These are phyloP conservation scores for Hyaloscypha hepaticicola DNA, from an alignment of 495 filamentous ascomycete species.

Conservation along the genomic window DNA sequence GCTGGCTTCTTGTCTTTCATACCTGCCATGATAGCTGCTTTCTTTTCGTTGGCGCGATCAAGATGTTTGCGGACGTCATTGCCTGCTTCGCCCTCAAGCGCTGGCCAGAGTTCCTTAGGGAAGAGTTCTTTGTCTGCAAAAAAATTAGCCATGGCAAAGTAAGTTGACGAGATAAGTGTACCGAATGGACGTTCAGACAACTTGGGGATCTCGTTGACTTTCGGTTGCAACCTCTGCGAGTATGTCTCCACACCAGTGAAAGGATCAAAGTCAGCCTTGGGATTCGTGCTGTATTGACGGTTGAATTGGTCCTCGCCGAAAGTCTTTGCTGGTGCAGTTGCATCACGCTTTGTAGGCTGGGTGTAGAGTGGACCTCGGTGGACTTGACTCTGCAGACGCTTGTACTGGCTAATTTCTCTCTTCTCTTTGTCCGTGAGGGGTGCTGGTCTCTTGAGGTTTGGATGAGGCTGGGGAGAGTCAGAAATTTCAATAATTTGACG, in stretches of 20 bases:
- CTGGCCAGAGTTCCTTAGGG: conserved; percentile 50
- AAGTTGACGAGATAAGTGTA: neutral
- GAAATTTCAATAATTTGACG: neutral
- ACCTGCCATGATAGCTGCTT: conserved; percentile 34
- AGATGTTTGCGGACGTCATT: conserved; percentile 19
- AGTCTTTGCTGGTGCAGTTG: conserved; percentile 29
- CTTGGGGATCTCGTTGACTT: conserved; percentile 47
- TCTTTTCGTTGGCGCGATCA: conserved; percentile 32
- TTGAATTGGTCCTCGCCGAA: conserved; percentile 53
- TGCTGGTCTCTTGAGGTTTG: conserved; percentile 42
- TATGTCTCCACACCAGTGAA: conserved; percentile 52
- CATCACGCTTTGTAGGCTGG: conserved; percentile 32
- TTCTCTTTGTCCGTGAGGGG: conserved; percentile 41
- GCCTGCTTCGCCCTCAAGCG: conserved; percentile 46
- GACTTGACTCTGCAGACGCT: conserved; percentile 46
- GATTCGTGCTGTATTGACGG: conserved; percentile 43
- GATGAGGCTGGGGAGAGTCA: conserved; percentile 26
- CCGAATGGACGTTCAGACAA: conserved; percentile 41
- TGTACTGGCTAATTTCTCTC: conserved; percentile 44
- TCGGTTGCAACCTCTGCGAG: conserved; percentile 44
- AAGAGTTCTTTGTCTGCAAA: conserved; percentile 44
- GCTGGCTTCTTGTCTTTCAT: conserved; percentile 13
- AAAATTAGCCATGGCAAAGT: neutral
- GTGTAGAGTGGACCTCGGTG: conserved; percentile 52
- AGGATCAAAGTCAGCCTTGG: conserved; percentile 49